Conservation (phyloP, 2,329 filamentous ascomycete species). For the Pestalotiopsis sp. region DNA sequence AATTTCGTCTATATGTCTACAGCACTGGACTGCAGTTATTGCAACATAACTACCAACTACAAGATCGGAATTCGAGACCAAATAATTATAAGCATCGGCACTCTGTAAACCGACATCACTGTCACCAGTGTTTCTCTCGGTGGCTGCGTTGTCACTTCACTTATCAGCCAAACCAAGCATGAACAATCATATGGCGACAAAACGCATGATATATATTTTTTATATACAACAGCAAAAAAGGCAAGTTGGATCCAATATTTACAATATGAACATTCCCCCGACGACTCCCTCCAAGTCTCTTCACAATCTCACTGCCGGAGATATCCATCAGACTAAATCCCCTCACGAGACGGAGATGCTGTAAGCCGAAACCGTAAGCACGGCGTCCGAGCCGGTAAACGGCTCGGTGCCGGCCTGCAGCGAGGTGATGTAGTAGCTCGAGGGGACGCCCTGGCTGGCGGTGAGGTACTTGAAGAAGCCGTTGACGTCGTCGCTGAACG, state of each 20-base stretch:
- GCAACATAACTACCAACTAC: no score
- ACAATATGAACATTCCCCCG: not conserved
- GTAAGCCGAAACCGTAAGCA: conserved; percentile 11
- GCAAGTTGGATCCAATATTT: conserved; percentile 6
- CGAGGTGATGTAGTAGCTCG: conserved; percentile 54
- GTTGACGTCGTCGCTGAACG: conserved; percentile 59
- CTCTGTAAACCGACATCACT: no score
- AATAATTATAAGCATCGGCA: no score
- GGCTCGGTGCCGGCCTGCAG: conserved; percentile 60
- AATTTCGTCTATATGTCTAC: no score
- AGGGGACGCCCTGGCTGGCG: conserved; percentile 46
- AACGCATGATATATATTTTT: not conserved
- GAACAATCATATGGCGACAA: not conserved
- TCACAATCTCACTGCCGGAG: no score
- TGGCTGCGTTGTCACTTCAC: no score
- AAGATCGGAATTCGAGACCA: no score
- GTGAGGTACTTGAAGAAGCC: conserved; percentile 61
- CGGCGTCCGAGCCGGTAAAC: conserved; percentile 51
- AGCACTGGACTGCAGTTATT: no score
- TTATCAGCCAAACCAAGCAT: not conserved
- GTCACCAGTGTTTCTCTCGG: no score
- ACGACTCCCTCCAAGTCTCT: no score
- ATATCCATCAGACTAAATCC: no score
- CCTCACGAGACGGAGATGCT: conserved; percentile 11
- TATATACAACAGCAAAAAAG: no score